Evolutionary conservation across 805 yeast species (phyloP), one percentile per base, ranked within the genome.

Genomic region (Yueomyces sinensis): DNA sequence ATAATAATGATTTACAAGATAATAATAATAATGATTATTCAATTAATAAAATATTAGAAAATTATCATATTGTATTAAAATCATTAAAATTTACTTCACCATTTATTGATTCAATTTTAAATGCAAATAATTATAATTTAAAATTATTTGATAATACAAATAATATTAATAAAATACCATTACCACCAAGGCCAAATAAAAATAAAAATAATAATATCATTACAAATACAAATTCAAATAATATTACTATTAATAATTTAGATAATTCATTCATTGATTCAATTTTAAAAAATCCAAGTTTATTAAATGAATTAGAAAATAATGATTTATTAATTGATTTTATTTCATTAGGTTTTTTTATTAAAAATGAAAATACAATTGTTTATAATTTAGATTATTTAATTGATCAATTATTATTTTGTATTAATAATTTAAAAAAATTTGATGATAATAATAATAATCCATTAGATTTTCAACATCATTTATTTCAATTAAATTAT

Each of bases 281-380:
- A 29, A 40, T 62, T 2, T 41, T 66, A 27, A 61, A 59, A 32
- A 68, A 66, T 37, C 46, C 61, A 1, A 61, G 59, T 37, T 47
- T 66, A n/a, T 44, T 65, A 34, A 59, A 53, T 31, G 59, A 55
- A 31, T 41, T 66, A 33, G 54, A 61, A 16, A 63, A 61, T 41
- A 59, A 61, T 43, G 56, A 53, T 39, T 46, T 47, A 14, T 36
- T 53, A 20, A 18, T 73, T 11, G 78, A 73, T 43, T 59, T 72
- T 37, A 55, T 73, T 22, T 63, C 74, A 34, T 57, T 59, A 37
- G 66, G 65, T 0, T 61, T 56, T 37, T 52, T 59, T 30, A 43
- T 25, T 9, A 11, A 25, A 25, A 23, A 27, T 4, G 20, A 22
- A 4, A 25, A 31, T 3, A 17, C 33, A 17, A 49, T 45, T 30